phyloP scores from a whole-genome alignment of 73 alveolate species.

The Tetrahymena malaccensis region DNA sequence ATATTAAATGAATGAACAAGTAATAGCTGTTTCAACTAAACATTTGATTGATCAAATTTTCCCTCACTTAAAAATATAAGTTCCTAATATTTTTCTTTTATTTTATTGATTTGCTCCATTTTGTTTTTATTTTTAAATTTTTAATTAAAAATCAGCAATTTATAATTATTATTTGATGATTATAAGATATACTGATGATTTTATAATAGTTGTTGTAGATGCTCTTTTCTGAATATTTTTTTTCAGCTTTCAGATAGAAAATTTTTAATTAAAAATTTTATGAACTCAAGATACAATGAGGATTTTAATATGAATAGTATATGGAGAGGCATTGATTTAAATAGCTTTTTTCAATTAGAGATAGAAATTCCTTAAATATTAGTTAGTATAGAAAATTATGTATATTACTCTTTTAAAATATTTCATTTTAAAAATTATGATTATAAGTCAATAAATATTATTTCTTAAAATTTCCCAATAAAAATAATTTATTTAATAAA shows the following conservation, averaged over 20 bases:
- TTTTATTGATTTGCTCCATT: not conserved
- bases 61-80: not conserved
- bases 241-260: not conserved
- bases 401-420: too few relatives aligned
- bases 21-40: not conserved
- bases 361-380: too few relatives aligned
- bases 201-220: not conserved
- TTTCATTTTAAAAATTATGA: too few relatives aligned
- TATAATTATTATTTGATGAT: not conserved
- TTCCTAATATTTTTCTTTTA: not conserved
- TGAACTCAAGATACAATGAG: too few relatives aligned
- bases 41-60: not conserved
- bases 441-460: too few relatives aligned
- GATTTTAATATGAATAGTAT: too few relatives aligned
- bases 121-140: not conserved
- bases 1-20: not conserved
- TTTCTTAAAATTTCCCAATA: too few relatives aligned
- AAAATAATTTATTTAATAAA: too few relatives aligned
- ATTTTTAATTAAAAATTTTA: too few relatives aligned
- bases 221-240: not conserved
- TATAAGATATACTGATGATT: not conserved
- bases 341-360: too few relatives aligned
- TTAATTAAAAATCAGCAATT: not conserved
- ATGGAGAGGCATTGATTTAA: too few relatives aligned
- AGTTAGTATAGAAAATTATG: too few relatives aligned